Conservation (phyloP, 169 alveolate species). For the Eimeria acervulina region DNA sequence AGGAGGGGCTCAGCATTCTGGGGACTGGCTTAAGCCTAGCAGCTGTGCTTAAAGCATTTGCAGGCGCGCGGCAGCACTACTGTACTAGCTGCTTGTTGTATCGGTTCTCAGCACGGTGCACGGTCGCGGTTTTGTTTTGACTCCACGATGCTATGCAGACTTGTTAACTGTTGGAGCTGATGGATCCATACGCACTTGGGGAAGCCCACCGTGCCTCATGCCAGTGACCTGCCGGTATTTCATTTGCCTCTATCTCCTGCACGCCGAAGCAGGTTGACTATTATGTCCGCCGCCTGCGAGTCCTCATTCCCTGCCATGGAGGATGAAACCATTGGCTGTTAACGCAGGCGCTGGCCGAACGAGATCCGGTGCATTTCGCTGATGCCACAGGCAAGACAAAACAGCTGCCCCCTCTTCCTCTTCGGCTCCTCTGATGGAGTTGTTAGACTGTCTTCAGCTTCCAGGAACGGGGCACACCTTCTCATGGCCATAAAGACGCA, state of each 20-base stretch:
- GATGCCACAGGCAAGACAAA: neutral
- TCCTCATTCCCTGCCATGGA: neutral
- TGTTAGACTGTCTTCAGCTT: conserved; percentile 23
- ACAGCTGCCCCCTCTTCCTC: neutral
- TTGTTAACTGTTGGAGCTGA: conserved; percentile 58
- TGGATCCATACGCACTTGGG: conserved; percentile 62
- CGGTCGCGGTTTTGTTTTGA: neutral
- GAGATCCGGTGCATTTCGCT: conserved; percentile 40
- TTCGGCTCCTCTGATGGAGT: conserved; percentile 64
- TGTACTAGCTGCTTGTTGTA: neutral
- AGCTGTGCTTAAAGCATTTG: neutral
- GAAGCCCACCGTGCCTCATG: conserved; percentile 58
- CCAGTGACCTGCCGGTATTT: conserved; percentile 59
- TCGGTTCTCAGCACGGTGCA: neutral
- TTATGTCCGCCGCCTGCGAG: neutral
- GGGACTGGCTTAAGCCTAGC: neutral
- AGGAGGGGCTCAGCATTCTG: too few relatives aligned
- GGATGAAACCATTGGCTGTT: neutral
- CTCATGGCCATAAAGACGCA: conserved; percentile 62
- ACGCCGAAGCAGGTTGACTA: neutral
- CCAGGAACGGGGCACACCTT: conserved; percentile 5
- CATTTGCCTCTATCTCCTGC: neutral
- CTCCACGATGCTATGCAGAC: neutral
- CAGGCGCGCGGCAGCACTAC: neutral
- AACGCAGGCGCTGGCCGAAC: conserved; percentile 36